Base-by-base conservation (phyloP, 2,329 filamentous ascomycete species). In the Colletotrichum sp. region DNA sequence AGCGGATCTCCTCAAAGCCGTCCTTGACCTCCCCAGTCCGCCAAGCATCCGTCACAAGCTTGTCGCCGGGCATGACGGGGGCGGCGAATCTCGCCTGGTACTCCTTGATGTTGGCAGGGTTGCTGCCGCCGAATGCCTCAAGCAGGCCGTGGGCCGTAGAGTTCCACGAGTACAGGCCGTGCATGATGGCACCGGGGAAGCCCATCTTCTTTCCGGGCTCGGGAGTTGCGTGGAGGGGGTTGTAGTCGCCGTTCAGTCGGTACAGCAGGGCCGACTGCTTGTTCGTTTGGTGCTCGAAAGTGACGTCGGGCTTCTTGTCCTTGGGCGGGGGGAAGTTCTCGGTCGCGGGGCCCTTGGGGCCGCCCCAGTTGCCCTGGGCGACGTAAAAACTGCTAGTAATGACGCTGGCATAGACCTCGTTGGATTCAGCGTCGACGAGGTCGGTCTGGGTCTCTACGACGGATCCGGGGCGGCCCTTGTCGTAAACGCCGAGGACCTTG, bases 181-280 rank as follows among this genome's bases (percentile, higher is more conserved):
- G 96, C 83, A 98, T 94, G 84, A 98, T 98, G 79, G 92, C 89
- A 38, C 96, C 96, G 32, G 95, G 95, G 79, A 98, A 98, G 75
- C 96, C 96, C 95, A 98, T 98, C 86, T 95, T 94, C 85, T 91
- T 86, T 76, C 95, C 95, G 0, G 95, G 95, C 85, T 95, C 94
- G 14, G 95, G 95, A 21, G 94, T 94, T 8, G 95, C 95, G 83
- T 98, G 96, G 43, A 98, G 92, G 32, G 96, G 96, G 87, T 98
- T 98, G 86, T 98, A 98, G 87, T 98, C 96, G 78, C 96, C 96
- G 80, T 98, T 98, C 66, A 98, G 90, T 77, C 95, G 91, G 85
- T 97, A 97, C 71, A 97, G 87, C 77, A 94, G 90, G 10, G 95
- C 92, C 6, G 94, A 94, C 86, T 96, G 92, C 69, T 87, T 82